Base-by-base conservation (phyloP, 192 early-diverging fungal genomes). In the Backusella macrospora region DNA sequence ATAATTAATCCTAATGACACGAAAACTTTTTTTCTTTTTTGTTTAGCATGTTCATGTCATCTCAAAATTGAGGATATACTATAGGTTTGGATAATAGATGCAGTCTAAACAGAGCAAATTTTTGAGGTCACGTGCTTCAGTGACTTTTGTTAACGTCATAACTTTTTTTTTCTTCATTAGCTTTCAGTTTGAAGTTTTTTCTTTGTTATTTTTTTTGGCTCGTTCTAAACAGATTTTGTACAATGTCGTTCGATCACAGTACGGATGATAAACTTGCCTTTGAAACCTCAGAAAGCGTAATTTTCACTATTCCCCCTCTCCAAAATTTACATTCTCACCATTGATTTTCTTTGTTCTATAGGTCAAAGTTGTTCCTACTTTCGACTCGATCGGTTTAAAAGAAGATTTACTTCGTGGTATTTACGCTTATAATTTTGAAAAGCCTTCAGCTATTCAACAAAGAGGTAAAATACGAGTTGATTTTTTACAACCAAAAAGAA, bases 381-480 rank as follows among this genome's bases (percentile, higher is more conserved):
- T 99, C 68, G 98, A 98, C 82, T 84, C 92, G n/a, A 93, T 99
- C 84, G 90, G 92, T n/a, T 86, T 99, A 72, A 99, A 99, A 81
- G 96, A 98, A 72, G 96, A 99, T 75, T 85, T 99, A 43, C 82
- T 99, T 63, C 88, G 97, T 74, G 97, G 97, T 63, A 96, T 99
- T 82, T 99, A 97, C 78, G 97, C 96, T 23, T 97, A 98, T 88
- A 96, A 95, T 85, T 98, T 96, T 88, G 98, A 99, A 80, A 93
- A 94, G 78, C 98, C 96, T 5, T 98, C 96, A 4, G 95, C 98
- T 69, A 99, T 99, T 85, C 98, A 99, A 82, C 98, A 99, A 83
- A 91, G 98, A 83, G 78, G 78, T 80, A 75, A 21, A 13, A 10
- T 16, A 55, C 0, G 39, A 46, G 21, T 23, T 47, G 29, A 67